Evolutionary conservation across 2,329 filamentous ascomycete genomes (phyloP).

Genomic region (Trichoderma endophyticum): DNA sequence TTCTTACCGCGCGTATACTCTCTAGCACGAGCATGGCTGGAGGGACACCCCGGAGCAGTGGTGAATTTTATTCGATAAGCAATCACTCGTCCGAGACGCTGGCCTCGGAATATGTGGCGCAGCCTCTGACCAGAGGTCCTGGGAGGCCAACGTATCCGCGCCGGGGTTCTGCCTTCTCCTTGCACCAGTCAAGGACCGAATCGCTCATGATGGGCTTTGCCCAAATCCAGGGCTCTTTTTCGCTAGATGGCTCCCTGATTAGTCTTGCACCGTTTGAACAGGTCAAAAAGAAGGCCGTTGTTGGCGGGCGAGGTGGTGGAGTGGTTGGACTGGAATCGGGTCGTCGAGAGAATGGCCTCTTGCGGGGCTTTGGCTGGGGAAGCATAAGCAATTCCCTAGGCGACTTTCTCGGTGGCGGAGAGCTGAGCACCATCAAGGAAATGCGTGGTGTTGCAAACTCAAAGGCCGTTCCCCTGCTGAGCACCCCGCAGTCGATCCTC

Average conservation of each 20-base stretch:
- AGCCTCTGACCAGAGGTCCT: constrained; percentile 36
- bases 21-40: constrained; percentile 71
- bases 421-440: constrained; percentile 90
- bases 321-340: constrained; percentile 74
- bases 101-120: constrained; percentile 78
- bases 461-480: constrained; percentile 85
- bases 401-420: constrained; percentile 78
- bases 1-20: constrained; percentile 65
- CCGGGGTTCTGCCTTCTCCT: constrained; percentile 44
- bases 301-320: constrained; percentile 81
- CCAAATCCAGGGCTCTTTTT: constrained; percentile 89
- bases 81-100: constrained; percentile 94
- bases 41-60: constrained; percentile 83
- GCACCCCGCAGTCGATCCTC: constrained; percentile 89
- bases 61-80: constrained; percentile 91
- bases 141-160: constrained; percentile 45
- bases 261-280: constrained; percentile 90
- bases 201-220: constrained; percentile 97
- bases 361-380: constrained; percentile 84
- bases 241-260: constrained; percentile 84
- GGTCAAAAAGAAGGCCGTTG: constrained; percentile 89
- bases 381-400: constrained; percentile 83
- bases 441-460: constrained; percentile 87
- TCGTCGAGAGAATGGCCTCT: constrained; percentile 74
- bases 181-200: constrained; percentile 54